Conservation (phyloP, 179 eudicot species). For the Spergularia azorica region DNA sequence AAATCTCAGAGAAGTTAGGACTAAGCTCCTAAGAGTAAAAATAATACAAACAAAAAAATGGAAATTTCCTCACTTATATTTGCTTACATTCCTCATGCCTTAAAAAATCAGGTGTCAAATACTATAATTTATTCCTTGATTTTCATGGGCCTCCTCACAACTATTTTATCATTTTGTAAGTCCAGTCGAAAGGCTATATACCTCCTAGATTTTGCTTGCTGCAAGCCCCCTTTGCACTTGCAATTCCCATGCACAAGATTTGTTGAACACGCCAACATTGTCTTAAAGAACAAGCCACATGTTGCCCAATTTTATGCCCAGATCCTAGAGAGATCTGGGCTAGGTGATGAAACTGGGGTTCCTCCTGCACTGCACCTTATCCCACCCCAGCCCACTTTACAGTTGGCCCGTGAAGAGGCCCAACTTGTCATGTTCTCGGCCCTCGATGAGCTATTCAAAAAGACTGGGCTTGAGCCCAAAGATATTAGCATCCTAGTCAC, state of each 20-base stretch:
- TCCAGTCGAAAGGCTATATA: not conserved
- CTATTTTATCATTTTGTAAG: not conserved
- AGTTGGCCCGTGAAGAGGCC: not conserved
- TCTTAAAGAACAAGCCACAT: not conserved
- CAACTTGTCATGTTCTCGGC: not conserved
- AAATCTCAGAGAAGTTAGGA: too few species aligned
- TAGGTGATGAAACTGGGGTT: constrained; percentile 2
- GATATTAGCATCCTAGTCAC: constrained; percentile 1
- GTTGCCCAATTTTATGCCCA: constrained; percentile 1
- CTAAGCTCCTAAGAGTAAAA: too few species aligned
- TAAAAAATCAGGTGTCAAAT: too few species aligned
- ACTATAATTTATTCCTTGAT: not conserved
- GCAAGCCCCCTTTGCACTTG: not conserved
- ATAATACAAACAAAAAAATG: too few species aligned
- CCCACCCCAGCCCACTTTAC: not conserved
- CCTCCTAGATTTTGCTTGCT: not conserved
- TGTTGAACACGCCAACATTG: not conserved
- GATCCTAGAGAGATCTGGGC: not conserved
- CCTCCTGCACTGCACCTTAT: not conserved
- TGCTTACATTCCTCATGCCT: too few species aligned
- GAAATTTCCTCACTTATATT: too few species aligned
- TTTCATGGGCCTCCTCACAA: not conserved
- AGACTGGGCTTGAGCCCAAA: not conserved
- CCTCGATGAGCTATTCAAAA: not conserved
- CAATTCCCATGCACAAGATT: not conserved